phyloP scores from a whole-genome alignment of 2,329 filamentous ascomycete genomes.

The Ceratocystis cubensis region DNA sequence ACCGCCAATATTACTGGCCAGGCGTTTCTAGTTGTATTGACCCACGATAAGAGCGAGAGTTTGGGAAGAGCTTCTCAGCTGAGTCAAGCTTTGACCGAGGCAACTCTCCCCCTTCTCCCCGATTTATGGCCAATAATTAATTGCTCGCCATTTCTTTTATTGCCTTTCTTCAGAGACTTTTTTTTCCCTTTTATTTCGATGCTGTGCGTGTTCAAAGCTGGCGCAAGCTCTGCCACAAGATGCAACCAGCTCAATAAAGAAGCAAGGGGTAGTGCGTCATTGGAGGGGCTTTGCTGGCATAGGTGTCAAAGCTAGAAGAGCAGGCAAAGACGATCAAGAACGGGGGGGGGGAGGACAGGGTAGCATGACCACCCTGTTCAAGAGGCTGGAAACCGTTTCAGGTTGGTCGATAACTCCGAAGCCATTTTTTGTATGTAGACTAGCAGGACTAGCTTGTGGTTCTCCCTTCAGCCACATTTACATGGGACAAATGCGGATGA shows the following conservation, averaged over 20 bases:
- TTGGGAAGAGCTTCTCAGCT: background rate
- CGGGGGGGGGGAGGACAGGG: background rate
- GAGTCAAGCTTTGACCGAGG: background rate
- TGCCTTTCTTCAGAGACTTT: background rate
- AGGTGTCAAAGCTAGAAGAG: background rate
- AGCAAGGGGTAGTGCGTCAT: constrained; percentile 2
- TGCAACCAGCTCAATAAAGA: background rate
- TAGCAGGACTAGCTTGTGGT: no score
- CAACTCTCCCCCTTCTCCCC: background rate
- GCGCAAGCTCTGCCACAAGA: background rate
- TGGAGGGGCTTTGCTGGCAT: background rate
- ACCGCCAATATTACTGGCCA: no score
- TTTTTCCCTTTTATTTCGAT: background rate
- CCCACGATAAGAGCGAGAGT: no score
- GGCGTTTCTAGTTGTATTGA: no score
- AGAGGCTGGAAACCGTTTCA: constrained; percentile 1
- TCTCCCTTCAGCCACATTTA: no score
- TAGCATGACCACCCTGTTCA: background rate
- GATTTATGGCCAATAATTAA: background rate
- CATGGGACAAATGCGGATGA: no score
- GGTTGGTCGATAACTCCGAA: constrained; percentile 6
- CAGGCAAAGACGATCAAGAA: background rate
- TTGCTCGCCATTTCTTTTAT: background rate
- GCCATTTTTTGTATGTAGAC: background rate
- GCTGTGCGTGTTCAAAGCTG: background rate